Base-by-base conservation (phyloP, 768 basidiomycete species). In the Exsudoporus frostii region DNA sequence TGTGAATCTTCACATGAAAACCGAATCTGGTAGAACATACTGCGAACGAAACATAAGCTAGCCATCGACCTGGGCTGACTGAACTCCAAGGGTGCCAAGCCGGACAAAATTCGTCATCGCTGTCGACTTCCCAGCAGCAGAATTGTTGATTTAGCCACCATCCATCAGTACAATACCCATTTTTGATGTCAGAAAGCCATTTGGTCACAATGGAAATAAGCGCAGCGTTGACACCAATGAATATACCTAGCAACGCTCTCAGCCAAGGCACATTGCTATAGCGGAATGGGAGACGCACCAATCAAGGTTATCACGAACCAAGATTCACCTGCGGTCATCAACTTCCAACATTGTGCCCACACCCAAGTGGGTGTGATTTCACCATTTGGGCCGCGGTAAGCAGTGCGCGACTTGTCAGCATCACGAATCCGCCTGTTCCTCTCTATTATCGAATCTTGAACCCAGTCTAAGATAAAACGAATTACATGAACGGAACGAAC, bases 131-230 rank as follows among this genome's bases (percentile, higher is more conserved):
- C 87, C 95, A 94, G 67, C 97, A 99, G 72, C 97, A 99, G 69
- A 98, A 98, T 65, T 97, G 91, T 63, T 93, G 86, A 70, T 95
- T 97, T 50, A 99, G 70, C 96, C 97, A 99, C 97, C 97, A 99
- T 1, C 92, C 95, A 59, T 94, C 92, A 4, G 83, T 79, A 72
- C 97, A 99, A 65, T 98, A 97, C 1, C 97, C 97, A 76, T 95
- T 89, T 74, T 98, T 98, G 58, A 98, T 84, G 70, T 98, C 96
- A 3, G 94, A 93, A 22, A 99, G 81, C 97, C 97, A 99, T 72
- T 90, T 92, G 44, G 92, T 97, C 55, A 94, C 75, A 61, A 99
- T 97, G 29, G 94, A 93, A 47, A 97, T 94, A 48, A 98, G 70
- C 9, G 92, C 96, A n/a, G 94, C 92, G 61, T 92, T 97, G 38